A percentile compares a stretch with the other conserved stretches of the same genome.
phyloP scores from a whole-genome alignment of 441 rosid species.

The Sinapis alba region DNA sequence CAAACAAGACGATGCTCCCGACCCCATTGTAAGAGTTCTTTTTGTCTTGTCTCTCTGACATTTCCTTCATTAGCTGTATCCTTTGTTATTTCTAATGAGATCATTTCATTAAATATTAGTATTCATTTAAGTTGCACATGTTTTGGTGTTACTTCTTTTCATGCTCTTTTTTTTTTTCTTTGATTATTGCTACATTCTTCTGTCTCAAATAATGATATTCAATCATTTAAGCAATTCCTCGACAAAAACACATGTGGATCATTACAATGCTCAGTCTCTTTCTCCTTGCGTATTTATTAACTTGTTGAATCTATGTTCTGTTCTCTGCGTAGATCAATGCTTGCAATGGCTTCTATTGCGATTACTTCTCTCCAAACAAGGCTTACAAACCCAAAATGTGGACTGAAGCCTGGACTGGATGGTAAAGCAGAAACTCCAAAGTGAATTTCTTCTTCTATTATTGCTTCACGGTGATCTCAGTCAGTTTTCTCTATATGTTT shows the following conservation, averaged over 20 bases:
- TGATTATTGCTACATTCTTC: slow-evolving; percentile 7
- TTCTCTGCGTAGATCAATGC: slow-evolving; percentile 64
- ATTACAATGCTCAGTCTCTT: slow-evolving; percentile 8
- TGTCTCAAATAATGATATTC: slow-evolving; percentile 18
- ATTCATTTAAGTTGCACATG: slow-evolving; percentile 32
- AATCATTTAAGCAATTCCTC: slow-evolving; percentile 19
- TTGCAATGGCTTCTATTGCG: slow-evolving; percentile 98
- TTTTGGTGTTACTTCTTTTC: slow-evolving; percentile 27
- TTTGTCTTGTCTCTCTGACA: slow-evolving; percentile 28
- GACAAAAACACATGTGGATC: slow-evolving; percentile 27
- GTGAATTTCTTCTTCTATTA: background rate
- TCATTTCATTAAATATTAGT: slow-evolving; percentile 25
- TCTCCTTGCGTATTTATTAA: slow-evolving; percentile 8
- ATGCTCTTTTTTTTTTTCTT: slow-evolving; percentile 6
- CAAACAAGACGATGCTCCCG: slow-evolving; percentile 99
- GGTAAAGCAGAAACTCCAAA: slow-evolving; percentile 49
- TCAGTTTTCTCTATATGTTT: background rate
- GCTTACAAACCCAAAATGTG: slow-evolving; percentile 94
- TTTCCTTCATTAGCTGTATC: slow-evolving; percentile 28
- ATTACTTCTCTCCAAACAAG: slow-evolving; percentile 92
- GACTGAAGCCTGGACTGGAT: slow-evolving; percentile 99
- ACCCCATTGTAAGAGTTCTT: slow-evolving; percentile 72
- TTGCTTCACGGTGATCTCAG: slow-evolving; percentile 11
- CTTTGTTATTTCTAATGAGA: slow-evolving; percentile 14
- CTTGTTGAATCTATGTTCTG: slow-evolving; percentile 20